These are phyloP conservation scores for Phytopythium kandeliae DNA, from an alignment of 352 stramenopile genomes.

Conservation along the genomic window DNA sequence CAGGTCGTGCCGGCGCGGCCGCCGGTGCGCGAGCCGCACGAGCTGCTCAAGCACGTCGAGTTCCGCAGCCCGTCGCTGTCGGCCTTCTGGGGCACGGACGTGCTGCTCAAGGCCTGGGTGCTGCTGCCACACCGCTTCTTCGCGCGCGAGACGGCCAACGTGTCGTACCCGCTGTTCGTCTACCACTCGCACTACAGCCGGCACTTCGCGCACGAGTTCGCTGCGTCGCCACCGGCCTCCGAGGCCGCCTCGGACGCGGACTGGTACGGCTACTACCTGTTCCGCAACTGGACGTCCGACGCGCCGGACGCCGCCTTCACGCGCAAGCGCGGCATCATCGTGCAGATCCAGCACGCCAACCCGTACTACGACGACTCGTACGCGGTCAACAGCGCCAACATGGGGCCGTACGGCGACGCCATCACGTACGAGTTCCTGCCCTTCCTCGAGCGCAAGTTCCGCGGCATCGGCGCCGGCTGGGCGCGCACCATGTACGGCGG, in stretches of 20 bases:
- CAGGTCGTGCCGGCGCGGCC: conserved; percentile 32
- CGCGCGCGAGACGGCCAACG: conserved; percentile 32
- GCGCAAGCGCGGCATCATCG: conserved; percentile 61
- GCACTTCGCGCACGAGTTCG: conserved; percentile 56
- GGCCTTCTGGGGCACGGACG: conserved; percentile 62
- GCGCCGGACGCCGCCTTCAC: conserved; percentile 39
- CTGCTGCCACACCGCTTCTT: conserved; percentile 65
- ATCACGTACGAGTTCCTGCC: conserved; percentile 78
- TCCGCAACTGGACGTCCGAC: conserved; percentile 68
- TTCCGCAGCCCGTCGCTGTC: conserved; percentile 59
- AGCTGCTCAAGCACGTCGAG: conserved; percentile 61
- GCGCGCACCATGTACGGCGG: conserved; percentile 72
- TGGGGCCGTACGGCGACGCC: conserved; percentile 65
- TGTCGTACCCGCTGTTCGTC: conserved; percentile 67
- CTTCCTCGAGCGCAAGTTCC: conserved; percentile 51
- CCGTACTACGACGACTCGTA: conserved; percentile 82
- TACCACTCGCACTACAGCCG: conserved; percentile 75
- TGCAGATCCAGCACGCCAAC: conserved; percentile 72
- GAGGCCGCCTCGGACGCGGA: conserved; percentile 22
- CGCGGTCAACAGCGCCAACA: conserved; percentile 70
- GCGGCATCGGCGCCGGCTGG: conserved; percentile 59
- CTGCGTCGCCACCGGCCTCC: conserved; percentile 18
- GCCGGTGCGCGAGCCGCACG: conserved; percentile 29
- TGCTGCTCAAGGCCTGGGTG: conserved; percentile 66
- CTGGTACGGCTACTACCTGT: conserved; percentile 63